Evolutionary conservation across 148 eudicot genomes (phyloP).

Genomic region (Pharnaceum exiguum): DNA sequence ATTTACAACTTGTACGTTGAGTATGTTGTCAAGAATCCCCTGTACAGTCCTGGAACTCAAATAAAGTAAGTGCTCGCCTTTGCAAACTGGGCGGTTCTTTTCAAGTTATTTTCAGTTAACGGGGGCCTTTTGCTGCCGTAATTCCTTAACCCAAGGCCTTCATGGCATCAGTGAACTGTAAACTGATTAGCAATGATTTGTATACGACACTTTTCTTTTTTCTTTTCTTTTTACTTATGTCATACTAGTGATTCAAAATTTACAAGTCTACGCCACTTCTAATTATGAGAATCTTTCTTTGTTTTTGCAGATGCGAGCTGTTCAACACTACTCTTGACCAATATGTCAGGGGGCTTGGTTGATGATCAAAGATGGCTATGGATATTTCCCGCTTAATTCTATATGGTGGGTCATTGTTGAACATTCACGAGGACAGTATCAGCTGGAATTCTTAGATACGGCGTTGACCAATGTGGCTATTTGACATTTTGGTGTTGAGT

Average conservation of each 20-base stretch:
- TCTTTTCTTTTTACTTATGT: too few relatives aligned
- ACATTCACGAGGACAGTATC: too few relatives aligned
- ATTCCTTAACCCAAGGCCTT: neutral
- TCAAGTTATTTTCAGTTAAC: neutral
- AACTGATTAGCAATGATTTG: neutral
- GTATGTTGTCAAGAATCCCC: slow-evolving; percentile 93
- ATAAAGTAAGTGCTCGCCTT: slow-evolving; percentile 45
- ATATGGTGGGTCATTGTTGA: too few relatives aligned
- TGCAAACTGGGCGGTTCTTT: neutral
- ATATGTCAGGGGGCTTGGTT: slow-evolving; percentile 91
- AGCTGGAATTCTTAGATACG: too few relatives aligned
- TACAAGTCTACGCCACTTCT: neutral
- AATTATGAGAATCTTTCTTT: neutral
- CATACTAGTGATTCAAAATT: neutral
- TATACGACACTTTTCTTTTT: too few relatives aligned
- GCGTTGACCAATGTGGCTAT: too few relatives aligned
- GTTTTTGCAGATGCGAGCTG: slow-evolving; percentile 58
- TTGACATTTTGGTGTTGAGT: too few relatives aligned
- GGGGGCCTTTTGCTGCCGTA: neutral
- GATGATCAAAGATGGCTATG: neutral
- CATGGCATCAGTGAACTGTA: neutral
- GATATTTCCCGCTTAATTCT: too few relatives aligned
- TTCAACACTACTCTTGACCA: slow-evolving; percentile 87
- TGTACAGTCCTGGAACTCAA: slow-evolving; percentile 81
- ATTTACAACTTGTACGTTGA: slow-evolving; percentile 87